phyloP scores from a whole-genome alignment of 768 basidiomycete species.

The Psilocybe cyanescens region DNA sequence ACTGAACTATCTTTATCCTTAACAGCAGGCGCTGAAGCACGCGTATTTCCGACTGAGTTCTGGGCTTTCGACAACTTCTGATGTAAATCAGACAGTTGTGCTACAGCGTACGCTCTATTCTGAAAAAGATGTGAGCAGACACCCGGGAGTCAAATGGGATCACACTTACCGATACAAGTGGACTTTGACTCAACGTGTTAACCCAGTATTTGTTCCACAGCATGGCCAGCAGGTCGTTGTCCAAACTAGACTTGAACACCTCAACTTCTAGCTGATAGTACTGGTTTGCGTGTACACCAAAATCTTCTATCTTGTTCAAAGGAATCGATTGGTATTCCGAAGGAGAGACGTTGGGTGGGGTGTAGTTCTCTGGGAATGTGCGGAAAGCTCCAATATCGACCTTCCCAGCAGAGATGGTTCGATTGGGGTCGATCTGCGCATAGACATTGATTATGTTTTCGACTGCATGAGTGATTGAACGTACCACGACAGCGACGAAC shows the following conservation, averaged over 20 bases:
- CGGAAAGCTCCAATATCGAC: constrained; percentile 99
- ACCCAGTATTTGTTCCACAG: constrained; percentile 99
- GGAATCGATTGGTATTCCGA: constrained; percentile 98
- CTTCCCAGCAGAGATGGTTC: constrained; percentile 96
- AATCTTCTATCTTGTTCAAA: constrained; percentile 96
- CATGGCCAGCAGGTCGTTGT: constrained; percentile 84
- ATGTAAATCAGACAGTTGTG: constrained; percentile 87
- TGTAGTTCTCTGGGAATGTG: constrained; percentile 95
- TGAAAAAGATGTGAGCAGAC: constrained; percentile 31
- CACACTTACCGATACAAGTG: constrained; percentile 82
- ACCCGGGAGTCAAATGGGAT: not conserved
- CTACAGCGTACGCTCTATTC: constrained; percentile 94
- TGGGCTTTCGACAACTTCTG: constrained; percentile 86
- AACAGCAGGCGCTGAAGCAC: constrained; percentile 54
- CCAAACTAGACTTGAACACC: constrained; percentile 91
- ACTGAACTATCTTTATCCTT: constrained; percentile 51
- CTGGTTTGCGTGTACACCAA: constrained; percentile 96
- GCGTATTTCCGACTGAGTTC: constrained; percentile 55
- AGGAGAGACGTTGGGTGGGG: constrained; percentile 67
- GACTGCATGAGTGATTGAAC: constrained; percentile 29
- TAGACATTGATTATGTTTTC: not conserved
- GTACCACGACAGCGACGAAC: constrained; percentile 94
- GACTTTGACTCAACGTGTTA: constrained; percentile 92
- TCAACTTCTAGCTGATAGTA: constrained; percentile 96
- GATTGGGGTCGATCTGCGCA: constrained; percentile 91